A percentile compares a stretch with the other conserved stretches of the same genome.
Evolutionary conservation across 352 stramenopile species (phyloP).

Genomic region (Aphanomyces invadans): DNA sequence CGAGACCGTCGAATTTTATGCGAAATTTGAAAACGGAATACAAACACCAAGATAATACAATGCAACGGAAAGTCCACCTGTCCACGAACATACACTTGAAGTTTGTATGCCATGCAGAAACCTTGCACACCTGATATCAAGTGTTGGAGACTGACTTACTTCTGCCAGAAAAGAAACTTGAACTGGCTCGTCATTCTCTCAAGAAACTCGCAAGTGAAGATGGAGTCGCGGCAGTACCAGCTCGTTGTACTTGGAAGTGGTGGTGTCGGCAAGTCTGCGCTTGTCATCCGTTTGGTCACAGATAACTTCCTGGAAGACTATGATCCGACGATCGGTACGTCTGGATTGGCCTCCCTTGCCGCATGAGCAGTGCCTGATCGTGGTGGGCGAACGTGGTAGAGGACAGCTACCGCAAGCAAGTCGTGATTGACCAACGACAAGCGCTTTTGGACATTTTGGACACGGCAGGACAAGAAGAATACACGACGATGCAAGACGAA

Average conservation of each 20-base stretch:
- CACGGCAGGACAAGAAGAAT: conserved; percentile 89
- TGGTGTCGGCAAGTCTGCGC: conserved; percentile 86
- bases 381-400: conserved; percentile 38
- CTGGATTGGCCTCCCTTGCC: neutral
- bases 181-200: conserved; percentile 13
- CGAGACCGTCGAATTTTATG: neutral
- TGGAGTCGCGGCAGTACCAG: conserved; percentile 24
- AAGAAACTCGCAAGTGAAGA: neutral
- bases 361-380: too few relatives aligned
- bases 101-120: neutral
- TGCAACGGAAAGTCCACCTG: neutral
- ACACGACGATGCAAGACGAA: conserved; percentile 89
- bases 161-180: conserved; percentile 5
- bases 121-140: neutral
- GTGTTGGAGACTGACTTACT: conserved; percentile 23
- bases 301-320: conserved; percentile 92
- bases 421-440: conserved; percentile 73
- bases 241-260: conserved; percentile 82
- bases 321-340: conserved; percentile 84
- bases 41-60: neutral
- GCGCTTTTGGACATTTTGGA: conserved; percentile 86
- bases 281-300: conserved; percentile 89
- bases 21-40: neutral
- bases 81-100: neutral
- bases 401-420: conserved; percentile 89